A percentile compares a stretch with the other conserved stretches of the same genome.
phyloP scores from a whole-genome alignment of 1,139 yeast species.

The Sugiyamaella neomexicana region DNA sequence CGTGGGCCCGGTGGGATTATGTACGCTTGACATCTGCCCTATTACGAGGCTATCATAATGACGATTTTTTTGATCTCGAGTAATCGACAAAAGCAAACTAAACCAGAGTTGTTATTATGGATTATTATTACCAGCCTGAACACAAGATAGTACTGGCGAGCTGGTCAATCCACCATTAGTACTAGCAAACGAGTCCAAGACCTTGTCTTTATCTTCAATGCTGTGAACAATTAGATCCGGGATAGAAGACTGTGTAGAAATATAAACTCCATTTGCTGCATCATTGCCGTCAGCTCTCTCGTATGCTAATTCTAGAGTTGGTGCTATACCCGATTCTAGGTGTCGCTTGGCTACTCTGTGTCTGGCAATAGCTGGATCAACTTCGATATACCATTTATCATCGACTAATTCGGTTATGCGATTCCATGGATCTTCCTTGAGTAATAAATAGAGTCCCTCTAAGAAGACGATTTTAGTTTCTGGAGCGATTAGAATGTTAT shows the following conservation, averaged over 20 bases:
- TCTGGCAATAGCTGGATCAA: slow-evolving; percentile 50
- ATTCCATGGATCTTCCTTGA: slow-evolving; percentile 43
- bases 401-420: slow-evolving; percentile 37
- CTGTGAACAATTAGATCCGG: slow-evolving; percentile 39
- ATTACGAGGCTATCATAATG: slow-evolving; percentile 35
- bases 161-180: background rate
- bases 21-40: slow-evolving; percentile 32
- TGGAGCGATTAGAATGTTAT: slow-evolving; percentile 49
- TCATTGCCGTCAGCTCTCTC: slow-evolving; percentile 69
- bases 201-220: slow-evolving; percentile 26
- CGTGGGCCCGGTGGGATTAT: slow-evolving; percentile 40
- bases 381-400: slow-evolving; percentile 44
- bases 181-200: too few relatives aligned
- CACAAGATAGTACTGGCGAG: background rate
- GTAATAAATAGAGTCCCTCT: slow-evolving; percentile 51
- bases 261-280: slow-evolving; percentile 60
- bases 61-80: slow-evolving; percentile 30
- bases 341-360: slow-evolving; percentile 71
- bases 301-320: slow-evolving; percentile 57
- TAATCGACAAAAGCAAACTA: too few relatives aligned
- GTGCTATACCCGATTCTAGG: slow-evolving; percentile 64
- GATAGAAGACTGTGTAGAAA: slow-evolving; percentile 47
- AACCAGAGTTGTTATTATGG: too few relatives aligned
- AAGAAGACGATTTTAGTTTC: slow-evolving; percentile 51
- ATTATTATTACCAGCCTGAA: slow-evolving; percentile 1